Base-by-base conservation (phyloP, 331 rosid genomes). In the Quercus phellos region DNA sequence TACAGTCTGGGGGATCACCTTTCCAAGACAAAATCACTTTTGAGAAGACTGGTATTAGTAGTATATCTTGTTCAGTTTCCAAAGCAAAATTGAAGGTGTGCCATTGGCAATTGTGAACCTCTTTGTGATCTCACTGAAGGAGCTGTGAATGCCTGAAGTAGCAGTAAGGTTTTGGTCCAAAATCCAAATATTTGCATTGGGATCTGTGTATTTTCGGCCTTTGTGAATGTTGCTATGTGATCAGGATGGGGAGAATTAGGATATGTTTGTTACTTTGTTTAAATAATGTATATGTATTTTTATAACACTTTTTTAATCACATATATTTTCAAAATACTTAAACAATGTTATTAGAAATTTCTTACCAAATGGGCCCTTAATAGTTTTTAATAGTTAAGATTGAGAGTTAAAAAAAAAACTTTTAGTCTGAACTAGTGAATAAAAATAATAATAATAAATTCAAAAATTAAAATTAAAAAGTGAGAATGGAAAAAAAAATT, bases 301-400 rank as follows among this genome's bases (percentile, higher is more conserved):
- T 34, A 34, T 34, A 34, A 5, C 1, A 34, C 0, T 34, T 6
- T 34, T 6, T 34, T 0, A 5, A 0, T 0, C 0, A 5, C 0
- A 34, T 5, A 0, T 5, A 34, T 34, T 5, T 34, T 34, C 0
- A 34, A 6, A 6, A 34, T 0, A 34, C 0, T 35, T 35, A 35
- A 6, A 35, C 0, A 0, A 35, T 0, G 9, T 35, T 35, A 6
- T 0, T 35, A 34, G 0, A 35, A 35, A 6, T 6, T 1, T 35
- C 0, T 35, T 6, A 35, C 0, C 0, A 35, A 35, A 35, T 0
- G 0, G 0, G 2, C 0, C 0, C 0, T 6, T 35, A 35, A 35
- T 35, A 35, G 0, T 6, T 35, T 35, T 35, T 6, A 35, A 34
- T 34, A 0, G 0, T 34, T 34, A 6, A 34, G 0, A 34, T 34